Conservation (phyloP, 306 rosid genomes). For the Chamaecrista fasciculata region DNA sequence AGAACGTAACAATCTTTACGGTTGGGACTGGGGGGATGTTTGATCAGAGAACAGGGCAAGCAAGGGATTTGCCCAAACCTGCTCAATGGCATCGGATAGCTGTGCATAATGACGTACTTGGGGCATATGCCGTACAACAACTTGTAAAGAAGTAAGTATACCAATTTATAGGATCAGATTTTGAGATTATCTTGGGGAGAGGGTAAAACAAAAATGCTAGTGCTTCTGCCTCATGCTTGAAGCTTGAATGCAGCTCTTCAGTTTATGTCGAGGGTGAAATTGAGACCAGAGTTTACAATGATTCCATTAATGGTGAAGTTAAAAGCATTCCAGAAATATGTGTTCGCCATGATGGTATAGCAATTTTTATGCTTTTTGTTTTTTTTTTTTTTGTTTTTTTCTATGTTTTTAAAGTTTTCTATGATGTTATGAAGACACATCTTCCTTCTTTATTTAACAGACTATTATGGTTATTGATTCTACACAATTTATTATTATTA, state of each 20-base stretch:
- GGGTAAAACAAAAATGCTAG: background rate
- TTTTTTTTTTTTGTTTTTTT: slow-evolving; percentile 13
- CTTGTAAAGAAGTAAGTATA: slow-evolving; percentile 66
- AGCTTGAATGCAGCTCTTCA: slow-evolving; percentile 68
- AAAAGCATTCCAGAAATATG: slow-evolving; percentile 93
- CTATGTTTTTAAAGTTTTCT: background rate
- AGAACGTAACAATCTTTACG: slow-evolving; percentile 70
- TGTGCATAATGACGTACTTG: slow-evolving; percentile 78
- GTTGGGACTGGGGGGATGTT: slow-evolving; percentile 98
- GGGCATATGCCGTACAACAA: slow-evolving; percentile 87
- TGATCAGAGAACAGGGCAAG: slow-evolving; percentile 71
- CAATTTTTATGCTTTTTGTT: slow-evolving; percentile 15
- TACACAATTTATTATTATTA: too few relatives aligned
- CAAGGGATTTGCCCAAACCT: slow-evolving; percentile 72
- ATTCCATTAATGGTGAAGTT: slow-evolving; percentile 82
- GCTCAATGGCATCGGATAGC: slow-evolving; percentile 96
- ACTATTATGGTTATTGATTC: background rate
- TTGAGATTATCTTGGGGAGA: background rate
- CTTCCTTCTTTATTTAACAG: background rate
- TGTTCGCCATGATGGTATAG: slow-evolving; percentile 82
- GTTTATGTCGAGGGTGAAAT: slow-evolving; percentile 97
- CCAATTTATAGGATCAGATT: background rate
- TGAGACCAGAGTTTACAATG: slow-evolving; percentile 91
- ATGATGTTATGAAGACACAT: background rate
- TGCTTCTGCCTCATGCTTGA: slow-evolving; percentile 38